These are phyloP conservation scores for Paxillus rubicundulus DNA, from an alignment of 768 basidiomycete genomes.

Conservation along the genomic window DNA sequence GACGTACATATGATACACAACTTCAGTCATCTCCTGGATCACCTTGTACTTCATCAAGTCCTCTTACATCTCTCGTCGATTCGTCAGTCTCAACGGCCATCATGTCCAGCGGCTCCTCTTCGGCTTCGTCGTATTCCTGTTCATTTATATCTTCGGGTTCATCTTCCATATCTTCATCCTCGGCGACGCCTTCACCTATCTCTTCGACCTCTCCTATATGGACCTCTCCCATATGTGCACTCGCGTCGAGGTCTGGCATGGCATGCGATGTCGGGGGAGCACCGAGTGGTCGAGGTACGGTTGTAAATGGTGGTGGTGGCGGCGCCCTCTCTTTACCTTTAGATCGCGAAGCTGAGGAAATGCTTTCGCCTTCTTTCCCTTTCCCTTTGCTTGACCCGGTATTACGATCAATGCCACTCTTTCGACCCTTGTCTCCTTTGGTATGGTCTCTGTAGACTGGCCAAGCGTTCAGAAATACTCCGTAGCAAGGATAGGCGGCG, in stretches of 20 bases:
- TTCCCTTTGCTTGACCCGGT: conserved; percentile 30
- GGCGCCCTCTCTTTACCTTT: conserved; percentile 32
- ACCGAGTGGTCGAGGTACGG: conserved; percentile 26
- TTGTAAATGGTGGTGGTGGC: conserved; percentile 27
- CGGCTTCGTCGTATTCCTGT: conserved; percentile 35
- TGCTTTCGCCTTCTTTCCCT: conserved; percentile 30
- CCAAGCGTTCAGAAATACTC: neutral
- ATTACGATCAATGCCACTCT: conserved; percentile 22
- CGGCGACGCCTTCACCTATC: conserved; percentile 35
- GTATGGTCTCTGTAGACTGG: conserved; percentile 64
- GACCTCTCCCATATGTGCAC: conserved; percentile 23
- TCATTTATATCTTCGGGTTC: conserved; percentile 23
- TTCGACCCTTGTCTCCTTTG: conserved; percentile 57
- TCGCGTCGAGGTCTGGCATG: conserved; percentile 24
- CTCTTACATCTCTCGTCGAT: conserved; percentile 36
- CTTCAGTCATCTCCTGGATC: conserved; percentile 12
- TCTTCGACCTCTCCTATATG: conserved; percentile 29
- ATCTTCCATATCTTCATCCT: conserved; percentile 25
- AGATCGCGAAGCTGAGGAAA: conserved; percentile 27
- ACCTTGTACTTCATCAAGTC: conserved; percentile 31
- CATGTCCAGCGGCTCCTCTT: conserved; percentile 41
- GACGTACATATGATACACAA: conserved; percentile 3
- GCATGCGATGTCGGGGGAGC: conserved; percentile 29
- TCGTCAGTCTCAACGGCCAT: conserved; percentile 47
- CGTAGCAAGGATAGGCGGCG: neutral